phyloP scores from a whole-genome alignment of 2,329 filamentous ascomycete genomes.

The Diaporthe sp. region DNA sequence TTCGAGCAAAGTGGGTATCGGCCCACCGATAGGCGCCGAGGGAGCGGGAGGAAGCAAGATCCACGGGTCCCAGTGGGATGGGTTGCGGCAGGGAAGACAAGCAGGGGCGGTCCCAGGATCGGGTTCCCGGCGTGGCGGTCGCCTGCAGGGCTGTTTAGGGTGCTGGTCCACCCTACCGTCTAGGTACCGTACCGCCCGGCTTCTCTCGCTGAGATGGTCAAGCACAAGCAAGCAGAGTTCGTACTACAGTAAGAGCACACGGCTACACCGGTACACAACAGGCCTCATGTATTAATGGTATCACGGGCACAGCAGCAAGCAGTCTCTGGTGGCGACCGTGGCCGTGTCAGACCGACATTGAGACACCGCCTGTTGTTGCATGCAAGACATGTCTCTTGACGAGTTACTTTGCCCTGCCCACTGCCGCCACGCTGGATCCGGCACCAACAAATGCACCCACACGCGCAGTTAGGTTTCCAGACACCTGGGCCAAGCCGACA shows the following conservation, averaged over 20 bases:
- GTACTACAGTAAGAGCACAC: neutral
- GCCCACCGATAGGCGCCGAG: conserved; percentile 28
- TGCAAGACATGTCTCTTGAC: conserved; percentile 29
- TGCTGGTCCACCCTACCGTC: neutral
- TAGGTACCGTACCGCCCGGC: neutral
- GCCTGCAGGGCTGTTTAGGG: conserved; percentile 26
- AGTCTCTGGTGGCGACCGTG: conserved; percentile 10
- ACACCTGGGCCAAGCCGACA: conserved; percentile 30
- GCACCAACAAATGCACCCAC: neutral
- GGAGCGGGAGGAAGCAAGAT: conserved; percentile 26
- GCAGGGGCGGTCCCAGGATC: conserved; percentile 35
- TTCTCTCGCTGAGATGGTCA: neutral
- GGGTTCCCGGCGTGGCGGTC: conserved; percentile 29
- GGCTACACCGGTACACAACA: neutral
- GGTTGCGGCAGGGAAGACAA: conserved; percentile 33
- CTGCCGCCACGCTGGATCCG: neutral
- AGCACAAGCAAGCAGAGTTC: neutral
- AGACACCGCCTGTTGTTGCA: conserved; percentile 16
- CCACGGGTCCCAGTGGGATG: conserved; percentile 37
- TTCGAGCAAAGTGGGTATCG: conserved; percentile 6
- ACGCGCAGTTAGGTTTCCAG: neutral
- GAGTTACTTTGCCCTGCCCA: neutral
- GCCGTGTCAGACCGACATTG: conserved; percentile 24
- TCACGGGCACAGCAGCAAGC: conserved; percentile 17
- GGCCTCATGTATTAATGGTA: neutral